Conservation (phyloP, 2,329 filamentous ascomycete genomes). For the Elsinoe australis region DNA sequence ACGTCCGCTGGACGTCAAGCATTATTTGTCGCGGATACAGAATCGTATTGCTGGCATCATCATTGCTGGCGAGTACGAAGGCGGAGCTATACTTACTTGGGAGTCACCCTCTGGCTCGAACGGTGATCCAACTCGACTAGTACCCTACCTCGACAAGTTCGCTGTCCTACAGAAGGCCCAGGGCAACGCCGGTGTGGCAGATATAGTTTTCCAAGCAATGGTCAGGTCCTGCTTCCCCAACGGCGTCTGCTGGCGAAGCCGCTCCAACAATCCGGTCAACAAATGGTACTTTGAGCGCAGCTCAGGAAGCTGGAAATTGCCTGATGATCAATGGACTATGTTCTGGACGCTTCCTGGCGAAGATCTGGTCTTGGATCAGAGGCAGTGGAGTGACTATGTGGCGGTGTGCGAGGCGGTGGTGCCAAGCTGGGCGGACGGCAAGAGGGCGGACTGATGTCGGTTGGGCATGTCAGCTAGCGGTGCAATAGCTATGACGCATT, state of each 20-base stretch:
- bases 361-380: constrained; percentile 43
- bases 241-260: constrained; percentile 86
- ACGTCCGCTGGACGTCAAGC: constrained; percentile 69
- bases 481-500: too few species aligned
- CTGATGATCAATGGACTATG: constrained; percentile 87
- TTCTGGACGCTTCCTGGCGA: constrained; percentile 80
- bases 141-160: constrained; percentile 96
- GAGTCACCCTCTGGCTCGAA: constrained; percentile 55
- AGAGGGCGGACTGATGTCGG: constrained; percentile 24
- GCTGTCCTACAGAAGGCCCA: constrained; percentile 83
- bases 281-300: constrained; percentile 99
- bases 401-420: constrained; percentile 41
- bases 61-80: constrained; percentile 93
- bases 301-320: constrained; percentile 71
- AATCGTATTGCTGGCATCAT: constrained; percentile 82
- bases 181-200: constrained; percentile 76
- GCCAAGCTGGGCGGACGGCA: constrained; percentile 43
- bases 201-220: constrained; percentile 95
- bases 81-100: constrained; percentile 91
- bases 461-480: too few species aligned
- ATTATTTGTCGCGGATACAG: constrained; percentile 76
- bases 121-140: constrained; percentile 51
- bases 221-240: constrained; percentile 78
- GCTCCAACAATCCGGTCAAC: constrained; percentile 89
- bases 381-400: constrained; percentile 43